Base-by-base conservation (phyloP, 768 basidiomycete genomes). In the Tricholoma flavovirens region DNA sequence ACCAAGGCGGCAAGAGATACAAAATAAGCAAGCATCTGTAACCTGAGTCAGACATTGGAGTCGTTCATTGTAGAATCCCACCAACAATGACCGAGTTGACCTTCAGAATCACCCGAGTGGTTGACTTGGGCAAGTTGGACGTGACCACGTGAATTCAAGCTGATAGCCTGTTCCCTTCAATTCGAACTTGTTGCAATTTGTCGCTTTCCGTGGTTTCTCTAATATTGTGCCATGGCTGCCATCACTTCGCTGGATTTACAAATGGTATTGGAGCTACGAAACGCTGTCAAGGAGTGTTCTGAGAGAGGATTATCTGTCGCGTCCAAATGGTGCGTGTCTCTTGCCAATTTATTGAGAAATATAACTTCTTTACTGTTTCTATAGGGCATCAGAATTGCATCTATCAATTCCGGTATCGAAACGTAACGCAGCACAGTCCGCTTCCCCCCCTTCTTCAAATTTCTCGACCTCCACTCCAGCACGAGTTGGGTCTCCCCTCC, bases 311-410 rank as follows among this genome's bases (percentile, higher is more conserved):
- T 93, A 38, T 68, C 75, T 14, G 76, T 80, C 26, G 87, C 90
- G 53, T 79, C 88, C 32, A 92, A 90, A 76, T 93, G 90, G 90
- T 91, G 65, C 55, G 76, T 61, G 53, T 21, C 17, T 29, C 12
- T 12, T 4, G 21, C 2, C 17, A 36, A 12, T 49, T 14, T 17
- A 12, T 22, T 12, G 9, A 46, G n/a, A 21, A n/a, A 51, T 22
- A 51, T 26, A 50, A 24, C 3, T 26, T 42, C 51, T 21, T n/a
- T 15, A 11, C 30, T 29, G 17, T 35, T 21, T 54, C 4, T 49
- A 30, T 58, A 93, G 90, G 90, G 82, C 87, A 22, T 84, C 89
- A 22, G 90, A 93, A 64, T 74, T 93, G 26, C 73, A 90, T 54
- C 73, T 87, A 24, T 80, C 87, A 12, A 73, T 85, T 30, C 78